phyloP scores from a whole-genome alignment of 495 filamentous ascomycete genomes.

The Staphylotrichum longicolle region DNA sequence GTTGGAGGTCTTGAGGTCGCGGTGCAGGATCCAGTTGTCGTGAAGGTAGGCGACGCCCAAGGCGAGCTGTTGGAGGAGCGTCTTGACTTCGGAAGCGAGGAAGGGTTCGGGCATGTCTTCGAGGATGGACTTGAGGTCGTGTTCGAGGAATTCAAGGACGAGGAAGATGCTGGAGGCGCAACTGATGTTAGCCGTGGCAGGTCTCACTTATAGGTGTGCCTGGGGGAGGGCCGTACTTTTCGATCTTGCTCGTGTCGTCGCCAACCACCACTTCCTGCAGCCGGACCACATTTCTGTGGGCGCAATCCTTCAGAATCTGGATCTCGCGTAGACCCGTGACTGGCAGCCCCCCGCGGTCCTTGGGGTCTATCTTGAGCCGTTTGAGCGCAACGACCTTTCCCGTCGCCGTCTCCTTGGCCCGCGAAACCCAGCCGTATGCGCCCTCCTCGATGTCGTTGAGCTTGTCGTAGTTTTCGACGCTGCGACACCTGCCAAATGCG shows the following conservation, averaged over 20 bases:
- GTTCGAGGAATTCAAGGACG: constrained; percentile 97
- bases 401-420: constrained; percentile 75
- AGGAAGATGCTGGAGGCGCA: constrained; percentile 68
- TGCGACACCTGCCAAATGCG: constrained; percentile 68
- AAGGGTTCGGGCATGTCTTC: constrained; percentile 95
- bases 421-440: constrained; percentile 89
- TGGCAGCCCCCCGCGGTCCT: constrained; percentile 76
- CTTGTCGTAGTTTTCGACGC: constrained; percentile 85
- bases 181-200: background rate
- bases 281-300: constrained; percentile 73
- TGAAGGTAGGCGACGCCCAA: constrained; percentile 86
- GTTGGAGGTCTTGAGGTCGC: constrained; percentile 96
- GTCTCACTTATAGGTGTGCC: background rate
- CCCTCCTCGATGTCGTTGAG: constrained; percentile 98
- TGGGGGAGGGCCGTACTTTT: constrained; percentile 56
- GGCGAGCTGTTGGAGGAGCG: constrained; percentile 76
- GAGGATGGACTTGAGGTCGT: constrained; percentile 92
- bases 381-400: constrained; percentile 91
- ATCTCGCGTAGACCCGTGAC: constrained; percentile 93
- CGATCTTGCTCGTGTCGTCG: constrained; percentile 58
- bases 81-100: constrained; percentile 88
- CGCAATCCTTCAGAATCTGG: constrained; percentile 51
- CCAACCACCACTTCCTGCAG: constrained; percentile 86
- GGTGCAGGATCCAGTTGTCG: constrained; percentile 88
- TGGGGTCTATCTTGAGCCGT: constrained; percentile 86